A percentile compares a stretch with the other conserved stretches of the same genome.
These are phyloP conservation scores for Agarophyton chilense DNA, from an alignment of 23 red algal genomes.

Conservation along the genomic window DNA sequence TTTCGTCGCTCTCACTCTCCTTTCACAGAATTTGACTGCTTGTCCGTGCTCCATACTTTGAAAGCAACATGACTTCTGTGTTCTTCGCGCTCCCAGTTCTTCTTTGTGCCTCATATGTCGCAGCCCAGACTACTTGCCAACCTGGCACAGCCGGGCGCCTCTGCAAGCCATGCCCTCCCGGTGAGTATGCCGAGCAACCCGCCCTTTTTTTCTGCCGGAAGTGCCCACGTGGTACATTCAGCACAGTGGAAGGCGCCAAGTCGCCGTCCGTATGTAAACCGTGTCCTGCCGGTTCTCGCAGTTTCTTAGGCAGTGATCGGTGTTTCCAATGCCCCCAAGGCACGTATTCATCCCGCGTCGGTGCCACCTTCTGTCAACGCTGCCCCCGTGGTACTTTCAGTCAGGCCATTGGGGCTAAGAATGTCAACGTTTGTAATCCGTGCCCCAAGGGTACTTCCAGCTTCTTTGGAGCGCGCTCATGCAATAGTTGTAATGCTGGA, in stretches of 20 bases:
- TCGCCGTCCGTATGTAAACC: constrained; percentile 43
- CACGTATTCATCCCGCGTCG: constrained; percentile 21
- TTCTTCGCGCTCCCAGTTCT: not conserved
- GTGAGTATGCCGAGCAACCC: constrained; percentile 2
- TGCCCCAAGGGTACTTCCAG: constrained; percentile 58
- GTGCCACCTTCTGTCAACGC: constrained; percentile 29
- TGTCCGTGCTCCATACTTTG: not conserved
- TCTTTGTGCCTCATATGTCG: not conserved
- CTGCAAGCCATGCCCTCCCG: constrained; percentile 37
- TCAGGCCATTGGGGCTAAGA: constrained; percentile 6
- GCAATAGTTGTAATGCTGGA: constrained; percentile 25
- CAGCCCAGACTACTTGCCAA: constrained; percentile 3
- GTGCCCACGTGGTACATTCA: constrained; percentile 56
- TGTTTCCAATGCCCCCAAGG: constrained; percentile 45
- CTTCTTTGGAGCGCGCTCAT: constrained; percentile 6
- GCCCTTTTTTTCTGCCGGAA: constrained; percentile 2
- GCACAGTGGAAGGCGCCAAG: constrained; percentile 10
- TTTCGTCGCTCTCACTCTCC: not conserved
- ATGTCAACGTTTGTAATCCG: not conserved
- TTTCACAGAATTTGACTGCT: not conserved
- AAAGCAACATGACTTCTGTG: not conserved
- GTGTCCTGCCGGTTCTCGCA: constrained; percentile 37
- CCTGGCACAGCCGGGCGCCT: constrained; percentile 10
- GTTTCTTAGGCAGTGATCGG: not conserved
- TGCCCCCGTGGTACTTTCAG: constrained; percentile 53